Conservation (phyloP, 2,329 filamentous ascomycete species). For the Ramularia endophylla region DNA sequence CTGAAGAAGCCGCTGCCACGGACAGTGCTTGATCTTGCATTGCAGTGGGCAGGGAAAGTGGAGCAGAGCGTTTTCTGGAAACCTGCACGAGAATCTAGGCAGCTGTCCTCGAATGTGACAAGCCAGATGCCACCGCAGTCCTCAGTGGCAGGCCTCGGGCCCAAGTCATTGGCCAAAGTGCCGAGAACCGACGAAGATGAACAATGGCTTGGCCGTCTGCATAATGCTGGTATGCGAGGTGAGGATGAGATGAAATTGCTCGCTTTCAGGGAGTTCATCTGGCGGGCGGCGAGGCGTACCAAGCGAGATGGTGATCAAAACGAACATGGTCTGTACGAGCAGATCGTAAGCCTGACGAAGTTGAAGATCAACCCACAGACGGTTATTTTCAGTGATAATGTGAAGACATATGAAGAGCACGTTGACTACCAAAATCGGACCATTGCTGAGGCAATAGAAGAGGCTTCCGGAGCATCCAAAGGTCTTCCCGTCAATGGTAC, state of each 20-base stretch:
- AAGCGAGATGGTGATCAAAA: slow-evolving; percentile 47
- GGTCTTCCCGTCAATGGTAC: background rate
- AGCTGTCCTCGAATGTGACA: slow-evolving; percentile 49
- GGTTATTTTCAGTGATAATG: slow-evolving; percentile 81
- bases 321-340: slow-evolving; percentile 49
- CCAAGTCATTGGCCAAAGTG: slow-evolving; percentile 56
- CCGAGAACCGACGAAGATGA: slow-evolving; percentile 88
- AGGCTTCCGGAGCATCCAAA: slow-evolving; percentile 49
- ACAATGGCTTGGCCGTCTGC: slow-evolving; percentile 78
- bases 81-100: slow-evolving; percentile 61
- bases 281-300: slow-evolving; percentile 71
- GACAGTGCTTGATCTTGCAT: slow-evolving; percentile 74
- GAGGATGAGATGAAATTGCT: slow-evolving; percentile 91
- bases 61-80: slow-evolving; percentile 88
- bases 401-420: slow-evolving; percentile 43
- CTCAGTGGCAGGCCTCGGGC: slow-evolving; percentile 51
- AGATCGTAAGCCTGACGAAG: slow-evolving; percentile 67
- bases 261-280: slow-evolving; percentile 83
- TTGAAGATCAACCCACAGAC: slow-evolving; percentile 78
- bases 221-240: slow-evolving; percentile 70
- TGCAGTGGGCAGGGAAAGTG: slow-evolving; percentile 65
- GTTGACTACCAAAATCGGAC: slow-evolving; percentile 44
- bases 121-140: slow-evolving; percentile 54
- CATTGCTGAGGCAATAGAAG: slow-evolving; percentile 82
- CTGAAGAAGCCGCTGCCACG: slow-evolving; percentile 77